A percentile compares a stretch with the other conserved stretches of the same genome.
These are phyloP conservation scores for Cucurbita ficifolia DNA, from an alignment of 306 rosid species.

Conservation along the genomic window DNA sequence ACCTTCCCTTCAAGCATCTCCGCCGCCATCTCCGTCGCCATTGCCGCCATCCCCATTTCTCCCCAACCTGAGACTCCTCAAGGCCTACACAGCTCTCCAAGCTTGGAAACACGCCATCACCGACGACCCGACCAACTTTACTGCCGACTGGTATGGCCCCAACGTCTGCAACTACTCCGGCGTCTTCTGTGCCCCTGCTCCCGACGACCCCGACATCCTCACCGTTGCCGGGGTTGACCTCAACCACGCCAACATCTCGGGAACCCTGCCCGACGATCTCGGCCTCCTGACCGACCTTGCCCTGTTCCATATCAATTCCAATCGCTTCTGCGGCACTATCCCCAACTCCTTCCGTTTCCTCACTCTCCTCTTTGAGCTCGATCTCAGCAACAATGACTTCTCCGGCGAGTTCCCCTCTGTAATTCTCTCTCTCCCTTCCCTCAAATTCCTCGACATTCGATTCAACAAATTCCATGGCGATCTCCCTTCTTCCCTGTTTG, in stretches of 20 bases:
- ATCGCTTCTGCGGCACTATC: slow-evolving; percentile 51
- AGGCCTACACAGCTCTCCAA: slow-evolving; percentile 68
- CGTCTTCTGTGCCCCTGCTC: slow-evolving; percentile 62
- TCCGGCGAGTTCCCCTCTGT: slow-evolving; percentile 50
- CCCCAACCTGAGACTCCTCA: slow-evolving; percentile 46
- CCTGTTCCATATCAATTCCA: slow-evolving; percentile 69
- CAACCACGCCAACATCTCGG: slow-evolving; percentile 53
- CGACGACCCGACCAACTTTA: slow-evolving; percentile 53
- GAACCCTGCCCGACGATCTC: slow-evolving; percentile 54
- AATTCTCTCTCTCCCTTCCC: slow-evolving; percentile 26
- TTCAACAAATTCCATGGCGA: slow-evolving; percentile 47
- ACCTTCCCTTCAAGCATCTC: slow-evolving; percentile 33
- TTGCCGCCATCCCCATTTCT: slow-evolving; percentile 9
- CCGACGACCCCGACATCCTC: slow-evolving; percentile 28
- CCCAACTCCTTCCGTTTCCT: slow-evolving; percentile 32
- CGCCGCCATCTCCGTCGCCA: not conserved
- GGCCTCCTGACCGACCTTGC: slow-evolving; percentile 61
- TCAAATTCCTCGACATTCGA: slow-evolving; percentile 52
- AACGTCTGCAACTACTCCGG: slow-evolving; percentile 79
- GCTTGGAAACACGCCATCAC: slow-evolving; percentile 63
- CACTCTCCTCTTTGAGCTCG: slow-evolving; percentile 43
- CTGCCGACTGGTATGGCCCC: slow-evolving; percentile 58
- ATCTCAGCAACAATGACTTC: slow-evolving; percentile 60
- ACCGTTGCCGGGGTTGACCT: slow-evolving; percentile 89
- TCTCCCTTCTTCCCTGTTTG: slow-evolving; percentile 40